Evolutionary conservation across 106 monocot species (phyloP), one percentile per base, ranked within the genome.

Genomic region (Allium fistulosum): DNA sequence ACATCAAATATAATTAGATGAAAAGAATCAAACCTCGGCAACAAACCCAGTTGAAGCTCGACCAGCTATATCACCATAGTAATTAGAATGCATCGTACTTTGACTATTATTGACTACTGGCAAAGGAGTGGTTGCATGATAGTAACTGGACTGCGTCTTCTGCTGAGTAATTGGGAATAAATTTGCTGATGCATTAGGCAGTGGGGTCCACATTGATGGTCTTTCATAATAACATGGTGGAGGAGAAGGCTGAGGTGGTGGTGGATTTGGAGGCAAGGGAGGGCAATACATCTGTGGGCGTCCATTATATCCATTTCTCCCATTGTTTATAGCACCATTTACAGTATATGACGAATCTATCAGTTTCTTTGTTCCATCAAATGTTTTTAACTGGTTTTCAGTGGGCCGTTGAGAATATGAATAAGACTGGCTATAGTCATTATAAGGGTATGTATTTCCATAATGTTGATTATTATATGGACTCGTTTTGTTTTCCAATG

Each of bases 251-350:
- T 78, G 71, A 14, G 57, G 53, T 63, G 64, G 74, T 28, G 71
- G 72, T 4, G 63, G 63, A 46, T 72, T 52, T 73, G 63, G 69
- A 7, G 59, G 60, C 26, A 74, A 51, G 68, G 71, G 61, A 16
- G 68, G 79, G 37, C 5, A 37, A 17, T 74, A 68, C 59, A 70
- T 53, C 57, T 80, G 76, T 58, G 74, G 45, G 58, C 75, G 74
- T 52, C 69, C 59, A 55, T 75, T 55, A 5, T 55, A 55, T 12
- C 15, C 53, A 55, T 55, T 55, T 12, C 53, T 55, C 4, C 53
- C 53, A 55, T 55, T 12, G 15, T 3, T 15, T 15, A 55, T 55
- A 12, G 53, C 15, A 55, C 53, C 53, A 55, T 37, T 37, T 37
- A 37, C 37, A 37, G 0, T 37, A 55, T 15, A 55, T 55, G 53